Conservation (phyloP, 805 yeast genomes). For the Candida saitoana region DNA sequence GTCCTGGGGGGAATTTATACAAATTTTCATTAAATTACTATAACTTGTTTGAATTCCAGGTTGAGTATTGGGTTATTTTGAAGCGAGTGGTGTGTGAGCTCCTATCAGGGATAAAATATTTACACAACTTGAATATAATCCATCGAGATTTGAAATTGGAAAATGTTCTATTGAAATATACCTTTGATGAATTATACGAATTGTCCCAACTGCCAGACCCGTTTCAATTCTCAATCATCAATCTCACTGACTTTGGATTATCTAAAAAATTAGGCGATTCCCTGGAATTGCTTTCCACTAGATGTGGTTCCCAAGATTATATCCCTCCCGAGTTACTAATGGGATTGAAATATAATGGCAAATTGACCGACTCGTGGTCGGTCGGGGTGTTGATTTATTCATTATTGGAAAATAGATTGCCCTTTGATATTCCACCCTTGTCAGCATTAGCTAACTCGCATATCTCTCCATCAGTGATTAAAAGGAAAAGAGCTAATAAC, state of each 20-base stretch:
- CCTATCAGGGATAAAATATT: constrained; percentile 61
- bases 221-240: constrained; percentile 23
- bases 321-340: constrained; percentile 90
- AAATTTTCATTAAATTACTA: constrained; percentile 46
- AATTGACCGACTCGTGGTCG: constrained; percentile 91
- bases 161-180: constrained; percentile 55
- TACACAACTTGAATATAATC: constrained; percentile 65
- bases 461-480: constrained; percentile 35
- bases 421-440: constrained; percentile 82
- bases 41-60: constrained; percentile 23
- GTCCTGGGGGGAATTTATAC: constrained; percentile 82
- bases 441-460: constrained; percentile 24
- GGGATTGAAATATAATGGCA: constrained; percentile 90
- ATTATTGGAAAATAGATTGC: constrained; percentile 78
- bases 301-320: constrained; percentile 96
- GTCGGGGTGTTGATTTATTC: constrained; percentile 88
- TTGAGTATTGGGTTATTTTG: constrained; percentile 45
- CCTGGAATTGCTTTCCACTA: constrained; percentile 66
- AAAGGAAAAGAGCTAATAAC: constrained; percentile 41
- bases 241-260: constrained; percentile 87
- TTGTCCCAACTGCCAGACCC: background rate
- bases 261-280: constrained; percentile 63
- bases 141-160: constrained; percentile 93
- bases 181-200: constrained; percentile 16
- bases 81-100: constrained; percentile 68